Percentiles rank a stretch among this genome's conserved stretches.
Conservation (phyloP, 225 moss, liverwort and hornwort species). For the Pleurozium schreberi region DNA sequence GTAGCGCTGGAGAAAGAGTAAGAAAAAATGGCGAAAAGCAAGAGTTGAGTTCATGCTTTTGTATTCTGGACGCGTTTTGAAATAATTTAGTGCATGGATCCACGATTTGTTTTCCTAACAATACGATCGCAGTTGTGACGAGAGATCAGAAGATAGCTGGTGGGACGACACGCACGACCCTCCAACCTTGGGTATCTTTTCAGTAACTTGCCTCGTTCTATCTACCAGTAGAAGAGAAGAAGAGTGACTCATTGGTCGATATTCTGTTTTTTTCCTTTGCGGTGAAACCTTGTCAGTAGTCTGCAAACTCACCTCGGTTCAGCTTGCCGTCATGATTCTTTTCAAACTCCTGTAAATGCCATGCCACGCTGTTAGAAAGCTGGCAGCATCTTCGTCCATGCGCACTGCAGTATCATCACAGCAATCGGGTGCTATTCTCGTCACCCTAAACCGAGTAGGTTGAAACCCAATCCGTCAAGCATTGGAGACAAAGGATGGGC, state of each 20-base stretch:
- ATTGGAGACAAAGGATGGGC: not conserved
- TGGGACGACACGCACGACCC: not conserved
- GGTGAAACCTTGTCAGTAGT: slow-evolving; percentile 14
- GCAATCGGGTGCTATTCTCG: not conserved
- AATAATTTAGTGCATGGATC: not conserved
- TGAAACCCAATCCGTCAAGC: not conserved
- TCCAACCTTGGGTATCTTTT: slow-evolving; percentile 10
- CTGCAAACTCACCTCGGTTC: slow-evolving; percentile 8
- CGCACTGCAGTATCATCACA: not conserved
- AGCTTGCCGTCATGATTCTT: slow-evolving; percentile 17
- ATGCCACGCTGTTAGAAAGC: not conserved
- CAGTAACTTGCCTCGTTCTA: slow-evolving; percentile 1
- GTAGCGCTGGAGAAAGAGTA: not conserved
- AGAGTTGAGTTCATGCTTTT: not conserved
- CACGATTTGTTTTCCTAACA: not conserved
- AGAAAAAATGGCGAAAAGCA: not conserved
- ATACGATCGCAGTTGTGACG: slow-evolving; percentile 9
- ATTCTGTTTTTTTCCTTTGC: slow-evolving; percentile 5
- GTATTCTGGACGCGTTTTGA: not conserved
- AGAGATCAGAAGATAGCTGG: slow-evolving; percentile 14
- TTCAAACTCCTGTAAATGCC: slow-evolving; percentile 16
- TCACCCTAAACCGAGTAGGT: not conserved
- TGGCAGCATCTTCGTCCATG: not conserved
- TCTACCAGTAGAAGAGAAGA: slow-evolving; percentile 11
- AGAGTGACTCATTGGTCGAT: slow-evolving; percentile 2